These are phyloP conservation scores for Neofusicoccum cordaticola DNA, from an alignment of 2,329 filamentous ascomycete species.

Conservation along the genomic window DNA sequence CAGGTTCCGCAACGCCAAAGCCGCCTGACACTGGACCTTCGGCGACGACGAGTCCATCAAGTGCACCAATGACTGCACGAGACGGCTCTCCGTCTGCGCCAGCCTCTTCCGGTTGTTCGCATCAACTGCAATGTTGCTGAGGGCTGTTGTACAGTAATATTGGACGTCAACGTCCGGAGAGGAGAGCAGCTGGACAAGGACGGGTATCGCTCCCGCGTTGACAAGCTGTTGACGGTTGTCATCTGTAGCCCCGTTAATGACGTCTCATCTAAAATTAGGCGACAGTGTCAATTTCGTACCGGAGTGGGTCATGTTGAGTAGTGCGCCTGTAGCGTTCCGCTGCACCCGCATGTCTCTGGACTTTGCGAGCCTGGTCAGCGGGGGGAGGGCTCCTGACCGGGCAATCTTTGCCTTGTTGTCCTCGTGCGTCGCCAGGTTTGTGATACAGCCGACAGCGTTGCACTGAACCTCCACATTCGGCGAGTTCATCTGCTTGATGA, in stretches of 20 bases:
- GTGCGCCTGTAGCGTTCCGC: conserved; percentile 90
- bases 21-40: conserved; percentile 97
- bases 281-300: conserved; percentile 55
- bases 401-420: conserved; percentile 99
- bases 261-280: conserved; percentile 1
- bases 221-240: conserved; percentile 98
- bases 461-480: conserved; percentile 98
- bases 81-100: conserved; percentile 82
- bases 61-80: conserved; percentile 91
- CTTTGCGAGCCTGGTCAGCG: conserved; percentile 87
- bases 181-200: conserved; percentile 89
- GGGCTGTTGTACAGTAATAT: conserved; percentile 97
- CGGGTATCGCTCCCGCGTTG: conserved; percentile 94
- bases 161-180: conserved; percentile 95
- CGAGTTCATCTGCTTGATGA: conserved; percentile 98
- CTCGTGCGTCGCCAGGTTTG: conserved; percentile 95
- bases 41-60: conserved; percentile 97
- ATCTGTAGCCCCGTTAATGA: conserved; percentile 54
- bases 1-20: conserved; percentile 85
- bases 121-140: conserved; percentile 98
- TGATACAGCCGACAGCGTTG: conserved; percentile 98
- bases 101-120: conserved; percentile 85
- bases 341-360: conserved; percentile 99
- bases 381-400: conserved; percentile 85
- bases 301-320: conserved; percentile 99